Evolutionary conservation across 2,329 filamentous ascomycete genomes (phyloP).

Genomic region (Cladophialophora exuberans): DNA sequence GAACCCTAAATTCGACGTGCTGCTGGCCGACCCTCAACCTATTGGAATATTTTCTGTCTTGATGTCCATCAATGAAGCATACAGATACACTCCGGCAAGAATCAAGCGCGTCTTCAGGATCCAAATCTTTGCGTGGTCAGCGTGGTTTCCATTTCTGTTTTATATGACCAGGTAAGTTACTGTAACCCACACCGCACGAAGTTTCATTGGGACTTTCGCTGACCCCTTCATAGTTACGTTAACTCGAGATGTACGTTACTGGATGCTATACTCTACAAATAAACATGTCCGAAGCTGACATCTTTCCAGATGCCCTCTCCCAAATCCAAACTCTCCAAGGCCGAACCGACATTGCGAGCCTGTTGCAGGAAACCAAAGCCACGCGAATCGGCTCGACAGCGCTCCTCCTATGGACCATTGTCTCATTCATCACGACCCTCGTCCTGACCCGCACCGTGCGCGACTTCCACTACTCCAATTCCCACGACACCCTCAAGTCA

Average conservation of each 20-base stretch:
- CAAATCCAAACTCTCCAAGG: neutral
- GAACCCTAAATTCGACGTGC: neutral
- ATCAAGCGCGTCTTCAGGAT: neutral
- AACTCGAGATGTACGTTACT: conserved; percentile 1
- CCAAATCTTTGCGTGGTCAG: neutral
- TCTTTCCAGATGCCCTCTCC: neutral
- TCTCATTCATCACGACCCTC: neutral
- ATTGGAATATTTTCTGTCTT: neutral
- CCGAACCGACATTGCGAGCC: neutral
- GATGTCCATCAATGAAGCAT: neutral
- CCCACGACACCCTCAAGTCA: too few relatives aligned
- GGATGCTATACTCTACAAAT: neutral
- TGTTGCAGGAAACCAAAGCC: neutral
- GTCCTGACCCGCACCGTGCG: neutral
- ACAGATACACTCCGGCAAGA: neutral
- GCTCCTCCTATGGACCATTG: neutral
- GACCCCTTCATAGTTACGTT: neutral
- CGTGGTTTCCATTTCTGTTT: conserved; percentile 1
- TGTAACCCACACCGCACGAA: neutral
- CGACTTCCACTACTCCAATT: too few relatives aligned
- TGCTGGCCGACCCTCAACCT: too few relatives aligned
- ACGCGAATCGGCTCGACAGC: conserved; percentile 1
- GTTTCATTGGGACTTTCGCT: too few relatives aligned
- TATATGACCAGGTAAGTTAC: conserved; percentile 2
- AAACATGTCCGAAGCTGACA: neutral